These are phyloP conservation scores for Dactylorhiza incarnata DNA, from an alignment of 106 monocot genomes.

Conservation along the genomic window DNA sequence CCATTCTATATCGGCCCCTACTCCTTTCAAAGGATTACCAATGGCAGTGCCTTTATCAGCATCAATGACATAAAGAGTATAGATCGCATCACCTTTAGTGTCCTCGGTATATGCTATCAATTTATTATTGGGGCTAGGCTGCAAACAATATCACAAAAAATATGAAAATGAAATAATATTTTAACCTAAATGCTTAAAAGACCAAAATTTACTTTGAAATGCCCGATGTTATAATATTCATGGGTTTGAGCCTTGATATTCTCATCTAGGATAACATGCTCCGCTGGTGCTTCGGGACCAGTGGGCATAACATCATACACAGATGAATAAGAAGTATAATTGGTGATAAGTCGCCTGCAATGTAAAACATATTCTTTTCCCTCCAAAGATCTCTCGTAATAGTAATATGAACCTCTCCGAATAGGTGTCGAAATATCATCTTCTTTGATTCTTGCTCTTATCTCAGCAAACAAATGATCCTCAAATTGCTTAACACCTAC, in stretches of 20 bases:
- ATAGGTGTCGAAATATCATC: slow-evolving; percentile 71
- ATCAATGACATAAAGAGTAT: slow-evolving; percentile 68
- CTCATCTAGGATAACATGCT: slow-evolving; percentile 93
- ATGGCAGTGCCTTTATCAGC: slow-evolving; percentile 45
- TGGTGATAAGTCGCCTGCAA: slow-evolving; percentile 58
- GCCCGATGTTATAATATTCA: slow-evolving; percentile 68
- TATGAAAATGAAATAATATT: not conserved
- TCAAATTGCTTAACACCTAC: slow-evolving; percentile 68
- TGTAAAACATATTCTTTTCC: slow-evolving; percentile 95
- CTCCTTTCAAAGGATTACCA: slow-evolving; percentile 45
- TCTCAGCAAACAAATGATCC: slow-evolving; percentile 72
- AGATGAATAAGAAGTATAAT: slow-evolving; percentile 25
- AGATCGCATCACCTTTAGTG: slow-evolving; percentile 80
- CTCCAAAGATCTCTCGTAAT: slow-evolving; percentile 66
- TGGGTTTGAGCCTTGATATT: slow-evolving; percentile 78
- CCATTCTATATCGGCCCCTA: slow-evolving; percentile 64
- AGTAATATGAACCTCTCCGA: slow-evolving; percentile 74
- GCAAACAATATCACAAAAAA: slow-evolving; percentile 10
- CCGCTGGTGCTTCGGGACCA: slow-evolving; percentile 64
- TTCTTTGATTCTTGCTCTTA: slow-evolving; percentile 88
- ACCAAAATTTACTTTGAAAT: slow-evolving; percentile 50
- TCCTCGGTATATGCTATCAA: slow-evolving; percentile 81
- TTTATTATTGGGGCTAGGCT: slow-evolving; percentile 87
- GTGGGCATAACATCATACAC: slow-evolving; percentile 79
- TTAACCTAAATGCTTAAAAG: not conserved